Evolutionary conservation across 108 stramenopile species (phyloP), one percentile per base, ranked within the genome.

Genomic region (Phaeodactylum tricornutum): DNA sequence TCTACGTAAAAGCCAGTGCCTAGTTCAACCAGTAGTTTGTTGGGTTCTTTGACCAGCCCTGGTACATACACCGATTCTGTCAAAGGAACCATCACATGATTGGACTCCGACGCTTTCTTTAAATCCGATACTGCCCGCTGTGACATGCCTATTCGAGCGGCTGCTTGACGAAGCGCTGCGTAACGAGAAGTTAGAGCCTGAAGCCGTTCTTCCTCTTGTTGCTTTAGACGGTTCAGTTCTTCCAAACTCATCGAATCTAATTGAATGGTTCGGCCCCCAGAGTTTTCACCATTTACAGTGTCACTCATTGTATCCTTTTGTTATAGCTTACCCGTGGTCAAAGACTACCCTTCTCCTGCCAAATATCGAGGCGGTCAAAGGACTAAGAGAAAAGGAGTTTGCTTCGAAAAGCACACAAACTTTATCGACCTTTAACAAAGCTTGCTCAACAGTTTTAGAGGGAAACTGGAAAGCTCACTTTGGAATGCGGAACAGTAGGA

Each of bases 1-100:
- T 87, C 83, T 1, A 63, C 80, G 47, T 77, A 92, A 65, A 78
- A 92, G 6, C 90, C 90, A 15, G 90, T 87, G 14, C 90, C 90
- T 36, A 92, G 61, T 47, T 92, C 90, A 49, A 87, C 82, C 54
- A 87, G 57, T 15, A 87, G 48, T 44, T 71, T 69, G 54, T 62
- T 66, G 12, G 81, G 79, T 34, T 87, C 82, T n/a, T 72, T 62
- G 23, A 86, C 69, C 38, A 61, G 78, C n/a, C 82, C 90, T 6
- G 85, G 85, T 12, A 82, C 86, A 50, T 92, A 92, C 6, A 92
- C 68, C 17, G 71, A 74, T 43, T 81, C 83, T 5, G 90, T 92
- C 41, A 92, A 58, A 2, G 90, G 90, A 12, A 92, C 79, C 84
- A 92, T 81, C 27, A 92, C 76, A 27, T 79, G 50, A 32, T 76